Evolutionary conservation across 148 eudicot genomes (phyloP).

Genomic region (Chenopodium album): DNA sequence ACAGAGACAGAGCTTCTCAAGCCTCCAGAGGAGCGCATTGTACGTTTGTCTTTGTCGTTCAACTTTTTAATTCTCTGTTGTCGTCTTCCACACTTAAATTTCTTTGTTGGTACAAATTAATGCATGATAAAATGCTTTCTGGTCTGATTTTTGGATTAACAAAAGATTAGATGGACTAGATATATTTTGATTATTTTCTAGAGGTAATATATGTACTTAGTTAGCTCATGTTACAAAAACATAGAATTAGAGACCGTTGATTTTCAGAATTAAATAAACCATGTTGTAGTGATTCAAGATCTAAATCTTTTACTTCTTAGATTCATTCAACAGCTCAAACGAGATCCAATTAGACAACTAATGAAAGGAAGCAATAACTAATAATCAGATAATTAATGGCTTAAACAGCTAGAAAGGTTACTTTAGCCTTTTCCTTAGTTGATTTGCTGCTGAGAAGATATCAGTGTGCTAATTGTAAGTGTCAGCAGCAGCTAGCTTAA

Average conservation of each 20-base stretch:
- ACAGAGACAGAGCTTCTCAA: conserved; percentile 86
- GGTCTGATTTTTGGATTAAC: neutral
- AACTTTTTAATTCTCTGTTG: neutral
- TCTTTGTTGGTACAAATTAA: neutral
- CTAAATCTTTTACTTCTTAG: neutral
- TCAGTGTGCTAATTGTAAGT: no score
- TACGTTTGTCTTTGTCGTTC: conserved; percentile 34
- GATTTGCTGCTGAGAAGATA: no score
- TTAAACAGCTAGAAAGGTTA: neutral
- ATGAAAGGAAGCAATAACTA: neutral
- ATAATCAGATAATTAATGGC: no score
- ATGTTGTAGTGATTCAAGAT: neutral
- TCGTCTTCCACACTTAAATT: neutral
- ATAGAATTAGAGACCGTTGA: neutral
- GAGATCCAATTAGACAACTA: neutral
- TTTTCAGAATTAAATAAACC: no score
- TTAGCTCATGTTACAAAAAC: neutral
- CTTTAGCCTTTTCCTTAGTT: neutral
- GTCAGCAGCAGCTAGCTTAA: neutral
- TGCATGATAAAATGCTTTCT: neutral
- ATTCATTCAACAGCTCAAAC: neutral
- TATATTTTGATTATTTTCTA: neutral
- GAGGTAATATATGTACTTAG: neutral
- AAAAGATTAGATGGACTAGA: neutral
- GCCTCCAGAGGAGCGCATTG: conserved; percentile 87